Evolutionary conservation across 345 rosid genomes (phyloP).

Genomic region (Iberis pinnata): DNA sequence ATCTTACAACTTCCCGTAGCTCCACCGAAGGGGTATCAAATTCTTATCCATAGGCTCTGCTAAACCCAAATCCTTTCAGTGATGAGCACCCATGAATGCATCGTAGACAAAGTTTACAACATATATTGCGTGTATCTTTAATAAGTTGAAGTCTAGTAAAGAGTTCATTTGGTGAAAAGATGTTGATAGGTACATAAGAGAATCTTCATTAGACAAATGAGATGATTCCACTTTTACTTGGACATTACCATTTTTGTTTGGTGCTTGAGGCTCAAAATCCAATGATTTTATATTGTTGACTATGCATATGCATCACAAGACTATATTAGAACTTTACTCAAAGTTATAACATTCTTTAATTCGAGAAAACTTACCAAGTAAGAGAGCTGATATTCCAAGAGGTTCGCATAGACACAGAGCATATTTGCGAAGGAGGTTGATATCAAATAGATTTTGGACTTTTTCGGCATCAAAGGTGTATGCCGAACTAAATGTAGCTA

Average conservation of each 20-base stretch:
- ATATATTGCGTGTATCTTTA: conserved; percentile 2
- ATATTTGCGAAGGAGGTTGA: conserved; percentile 28
- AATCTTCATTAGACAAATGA: conserved; percentile 13
- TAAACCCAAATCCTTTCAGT: conserved; percentile 22
- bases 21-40: conserved; percentile 18
- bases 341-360: neutral
- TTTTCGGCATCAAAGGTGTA: conserved; percentile 29
- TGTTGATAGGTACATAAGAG: conserved; percentile 8
- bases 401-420: conserved; percentile 27
- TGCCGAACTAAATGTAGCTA: conserved; percentile 38
- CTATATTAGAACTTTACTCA: neutral
- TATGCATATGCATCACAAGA: conserved; percentile 4
- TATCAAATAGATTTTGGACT: conserved; percentile 27
- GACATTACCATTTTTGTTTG: conserved; percentile 7
- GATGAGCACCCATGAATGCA: conserved; percentile 5
- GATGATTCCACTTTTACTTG: conserved; percentile 16
- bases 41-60: conserved; percentile 8
- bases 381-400: conserved; percentile 32
- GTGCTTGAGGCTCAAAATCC: conserved; percentile 16
- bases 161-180: conserved; percentile 22
- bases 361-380: conserved; percentile 33
- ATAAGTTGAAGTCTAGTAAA: neutral
- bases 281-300: conserved; percentile 1
- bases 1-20: conserved; percentile 2
- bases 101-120: conserved; percentile 12